Conservation (phyloP, 352 stramenopile genomes). For the Phytophthora fragariaefolia region DNA sequence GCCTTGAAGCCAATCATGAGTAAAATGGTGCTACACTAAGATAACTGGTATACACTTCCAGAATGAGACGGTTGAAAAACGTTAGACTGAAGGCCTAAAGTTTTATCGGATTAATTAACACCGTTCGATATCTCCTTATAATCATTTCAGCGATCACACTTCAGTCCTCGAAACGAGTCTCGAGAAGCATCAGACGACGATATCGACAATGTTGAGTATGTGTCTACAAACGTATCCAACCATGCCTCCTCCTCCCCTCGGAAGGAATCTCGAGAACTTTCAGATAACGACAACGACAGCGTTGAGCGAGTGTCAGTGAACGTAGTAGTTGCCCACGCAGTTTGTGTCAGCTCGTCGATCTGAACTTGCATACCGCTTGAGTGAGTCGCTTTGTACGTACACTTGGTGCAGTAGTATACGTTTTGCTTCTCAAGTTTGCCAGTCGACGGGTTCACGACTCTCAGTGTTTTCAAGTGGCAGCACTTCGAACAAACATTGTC, state of each 20-base stretch:
- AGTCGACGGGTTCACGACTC: background rate
- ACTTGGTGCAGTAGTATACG: constrained; percentile 19
- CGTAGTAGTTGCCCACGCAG: background rate
- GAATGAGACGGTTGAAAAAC: too few relatives aligned
- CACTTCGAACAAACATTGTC: constrained; percentile 8
- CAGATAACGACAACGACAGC: constrained; percentile 9
- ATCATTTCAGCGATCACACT: constrained; percentile 3
- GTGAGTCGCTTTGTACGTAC: constrained; percentile 8
- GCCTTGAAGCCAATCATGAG: background rate
- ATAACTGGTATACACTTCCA: too few relatives aligned
- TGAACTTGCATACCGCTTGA: constrained; percentile 8
- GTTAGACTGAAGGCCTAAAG: too few relatives aligned
- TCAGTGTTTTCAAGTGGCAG: background rate
- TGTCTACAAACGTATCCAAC: constrained; percentile 1
- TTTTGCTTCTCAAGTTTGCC: constrained; percentile 1
- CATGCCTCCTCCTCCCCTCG: constrained; percentile 7
- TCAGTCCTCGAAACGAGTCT: constrained; percentile 9
- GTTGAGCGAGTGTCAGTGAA: constrained; percentile 5
- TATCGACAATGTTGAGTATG: constrained; percentile 7
- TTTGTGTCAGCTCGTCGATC: constrained; percentile 19
- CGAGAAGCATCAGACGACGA: constrained; percentile 14
- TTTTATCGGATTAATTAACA: too few relatives aligned
- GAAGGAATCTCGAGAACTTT: constrained; percentile 13
- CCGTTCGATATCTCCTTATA: too few relatives aligned
- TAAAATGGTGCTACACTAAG: too few relatives aligned